Evolutionary conservation across 176 grass and related monocot genomes (phyloP), one percentile per base, ranked within the genome.

Genomic region (Poa pratensis): DNA sequence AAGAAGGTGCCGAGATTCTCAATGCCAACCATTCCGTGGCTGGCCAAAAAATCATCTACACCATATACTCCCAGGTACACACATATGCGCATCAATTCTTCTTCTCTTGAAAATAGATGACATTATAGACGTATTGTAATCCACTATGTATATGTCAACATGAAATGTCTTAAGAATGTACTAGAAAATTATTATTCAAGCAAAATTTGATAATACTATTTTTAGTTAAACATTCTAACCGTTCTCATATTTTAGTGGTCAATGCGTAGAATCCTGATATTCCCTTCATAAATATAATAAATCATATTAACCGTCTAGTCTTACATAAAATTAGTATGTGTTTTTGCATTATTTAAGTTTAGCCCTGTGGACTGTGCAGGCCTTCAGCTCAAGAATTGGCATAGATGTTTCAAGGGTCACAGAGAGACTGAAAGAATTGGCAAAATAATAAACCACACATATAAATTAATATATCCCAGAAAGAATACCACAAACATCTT

Each of bases 1-100:
- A 97, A 84, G 92, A 97, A 97, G 94, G 94, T 3, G 91, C 85
- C 1, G 85, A 93, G 40, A 80, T 90, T 24, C 19, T 80, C 71
- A 81, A 54, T 58, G 89, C 87, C 18, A 90, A 86, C 78, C 61
- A 90, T 60, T 85, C 84, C n/a, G 48, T 73, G 12, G 32, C 79
- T n/a, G 80, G 53, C 9, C 59, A 76, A 43, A 84, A 61, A 64
- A 75, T 90, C 28, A 92, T 90, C 59, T 75, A 89, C 86, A 90
- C 71, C 27, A 85, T 97, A 63, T 86, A 92, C 42, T 92, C 80
- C 27, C 71, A 60, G 87, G 94, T 94, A 90, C 10, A 8, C 55
- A 28, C 16, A 75, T 51, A 22, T 58, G 20, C 20, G 3, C 19
- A 10, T 9, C 54, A 53, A 53, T 53, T 6, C 5, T 18, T 51